Conservation (phyloP, 2,329 filamentous ascomycete genomes). For the Pyrenophora tritici-repentis region DNA sequence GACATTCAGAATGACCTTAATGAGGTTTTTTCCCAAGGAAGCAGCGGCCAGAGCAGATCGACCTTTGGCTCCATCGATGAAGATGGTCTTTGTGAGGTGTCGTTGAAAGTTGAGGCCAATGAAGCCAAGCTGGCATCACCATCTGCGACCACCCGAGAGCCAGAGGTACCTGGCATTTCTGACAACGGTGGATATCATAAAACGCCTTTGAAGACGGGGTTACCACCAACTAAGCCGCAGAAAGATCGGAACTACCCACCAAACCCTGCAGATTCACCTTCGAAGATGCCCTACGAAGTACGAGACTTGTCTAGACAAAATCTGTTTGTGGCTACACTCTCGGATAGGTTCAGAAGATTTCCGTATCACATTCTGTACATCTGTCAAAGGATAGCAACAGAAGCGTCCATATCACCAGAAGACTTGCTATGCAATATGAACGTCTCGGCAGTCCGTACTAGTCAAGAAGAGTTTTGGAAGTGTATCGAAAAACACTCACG, state of each 20-base stretch:
- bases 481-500: slow-evolving; percentile 8
- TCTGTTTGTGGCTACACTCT: slow-evolving; percentile 34
- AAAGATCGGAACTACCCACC: not conserved
- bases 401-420: slow-evolving; percentile 13
- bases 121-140: not conserved
- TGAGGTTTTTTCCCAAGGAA: slow-evolving; percentile 16
- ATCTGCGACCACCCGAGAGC: not conserved
- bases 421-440: slow-evolving; percentile 23
- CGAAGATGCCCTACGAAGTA: slow-evolving; percentile 29
- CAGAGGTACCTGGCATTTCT: not conserved
- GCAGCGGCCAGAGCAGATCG: slow-evolving; percentile 24
- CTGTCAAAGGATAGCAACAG: slow-evolving; percentile 34
- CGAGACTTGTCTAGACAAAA: slow-evolving; percentile 33
- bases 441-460: slow-evolving; percentile 1
- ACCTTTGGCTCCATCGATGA: slow-evolving; percentile 37
- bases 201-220: not conserved
- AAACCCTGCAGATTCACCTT: slow-evolving; percentile 16
- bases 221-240: no score
- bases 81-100: slow-evolving; percentile 20
- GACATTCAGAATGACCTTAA: slow-evolving; percentile 8
- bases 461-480: slow-evolving; percentile 30
- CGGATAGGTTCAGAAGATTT: slow-evolving; percentile 10
- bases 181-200: not conserved
- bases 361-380: slow-evolving; percentile 45
- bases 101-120: slow-evolving; percentile 17